phyloP scores from a whole-genome alignment of 129 eudicot species.

The Artemisia annua region DNA sequence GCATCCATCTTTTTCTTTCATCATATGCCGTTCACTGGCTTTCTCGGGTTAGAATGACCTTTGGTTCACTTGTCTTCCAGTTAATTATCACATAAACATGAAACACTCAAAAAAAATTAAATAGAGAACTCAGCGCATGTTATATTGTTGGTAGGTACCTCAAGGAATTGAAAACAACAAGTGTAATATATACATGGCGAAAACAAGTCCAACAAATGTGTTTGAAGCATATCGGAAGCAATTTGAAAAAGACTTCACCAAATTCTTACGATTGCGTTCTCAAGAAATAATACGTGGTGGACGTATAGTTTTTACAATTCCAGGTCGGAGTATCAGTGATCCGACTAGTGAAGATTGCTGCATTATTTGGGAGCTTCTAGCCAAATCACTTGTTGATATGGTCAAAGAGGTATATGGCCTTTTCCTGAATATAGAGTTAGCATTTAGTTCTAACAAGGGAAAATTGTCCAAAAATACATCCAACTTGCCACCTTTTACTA shows the following conservation, averaged over 20 bases:
- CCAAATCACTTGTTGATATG: conserved; percentile 37
- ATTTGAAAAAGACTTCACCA: conserved; percentile 33
- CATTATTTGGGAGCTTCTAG: conserved; percentile 20
- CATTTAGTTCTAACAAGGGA: too few relatives aligned
- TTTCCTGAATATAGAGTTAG: neutral
- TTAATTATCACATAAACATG: too few relatives aligned
- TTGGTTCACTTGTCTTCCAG: too few relatives aligned
- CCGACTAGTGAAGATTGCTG: conserved; percentile 22
- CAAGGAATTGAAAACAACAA: conserved; percentile 40
- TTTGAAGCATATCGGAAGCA: conserved; percentile 39
- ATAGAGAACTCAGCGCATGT: too few relatives aligned
- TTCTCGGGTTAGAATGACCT: conserved; percentile 24
- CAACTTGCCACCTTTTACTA: too few relatives aligned
- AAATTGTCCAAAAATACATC: too few relatives aligned
- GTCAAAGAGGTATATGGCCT: conserved; percentile 13
- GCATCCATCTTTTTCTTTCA: conserved; percentile 35
- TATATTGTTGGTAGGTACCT: conserved; percentile 30
- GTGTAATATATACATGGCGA: conserved; percentile 37
- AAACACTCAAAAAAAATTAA: too few relatives aligned
- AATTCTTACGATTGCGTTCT: conserved; percentile 26
- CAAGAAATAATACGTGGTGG: conserved; percentile 32
- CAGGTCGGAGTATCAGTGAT: conserved; percentile 32
- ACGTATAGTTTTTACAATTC: conserved; percentile 34
- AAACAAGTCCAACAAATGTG: conserved; percentile 41
- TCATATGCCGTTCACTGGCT: conserved; percentile 33